A percentile compares a stretch with the other conserved stretches of the same genome.
Conservation (phyloP, 345 rosid species). For the Reutealis trisperma region DNA sequence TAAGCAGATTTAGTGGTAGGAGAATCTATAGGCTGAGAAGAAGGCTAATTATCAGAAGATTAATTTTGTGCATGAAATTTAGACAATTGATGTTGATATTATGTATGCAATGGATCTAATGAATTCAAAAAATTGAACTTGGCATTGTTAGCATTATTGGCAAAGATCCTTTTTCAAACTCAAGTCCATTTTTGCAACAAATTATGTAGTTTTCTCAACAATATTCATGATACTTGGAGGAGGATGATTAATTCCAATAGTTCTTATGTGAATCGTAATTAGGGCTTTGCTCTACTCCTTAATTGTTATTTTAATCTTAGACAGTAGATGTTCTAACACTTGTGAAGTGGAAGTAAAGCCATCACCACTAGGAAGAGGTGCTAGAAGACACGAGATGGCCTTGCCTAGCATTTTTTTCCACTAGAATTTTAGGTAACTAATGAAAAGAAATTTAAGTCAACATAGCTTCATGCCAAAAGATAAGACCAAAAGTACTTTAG, state of each 20-base stretch:
- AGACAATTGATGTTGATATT: conserved; percentile 67
- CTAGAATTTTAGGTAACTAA: too few species aligned
- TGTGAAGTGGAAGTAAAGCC: conserved; percentile 66
- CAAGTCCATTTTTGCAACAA: conserved; percentile 75
- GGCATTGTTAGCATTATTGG: conserved; percentile 60
- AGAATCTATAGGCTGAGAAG: conserved; percentile 36
- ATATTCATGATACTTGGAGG: conserved; percentile 80
- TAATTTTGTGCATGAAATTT: conserved; percentile 64
- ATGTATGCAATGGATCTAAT: conserved; percentile 76
- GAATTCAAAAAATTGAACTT: conserved; percentile 70
- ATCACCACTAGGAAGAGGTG: conserved; percentile 46
- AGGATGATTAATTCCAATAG: conserved; percentile 86
- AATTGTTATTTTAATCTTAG: conserved; percentile 20
- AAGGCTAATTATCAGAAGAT: conserved; percentile 41
- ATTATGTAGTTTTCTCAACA: conserved; percentile 79
- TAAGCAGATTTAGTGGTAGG: conserved; percentile 38
- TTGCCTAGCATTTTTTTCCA: conserved; percentile 44
- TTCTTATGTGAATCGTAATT: conserved; percentile 68
- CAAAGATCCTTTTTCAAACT: conserved; percentile 73
- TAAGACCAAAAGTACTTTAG: background rate
- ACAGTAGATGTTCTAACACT: conserved; percentile 28
- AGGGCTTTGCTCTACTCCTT: conserved; percentile 48
- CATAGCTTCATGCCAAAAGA: background rate
- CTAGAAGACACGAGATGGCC: conserved; percentile 69
- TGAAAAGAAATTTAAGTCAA: background rate